phyloP scores from a whole-genome alignment of 2,329 filamentous ascomycete species.

The Ramichloridium luteum region DNA sequence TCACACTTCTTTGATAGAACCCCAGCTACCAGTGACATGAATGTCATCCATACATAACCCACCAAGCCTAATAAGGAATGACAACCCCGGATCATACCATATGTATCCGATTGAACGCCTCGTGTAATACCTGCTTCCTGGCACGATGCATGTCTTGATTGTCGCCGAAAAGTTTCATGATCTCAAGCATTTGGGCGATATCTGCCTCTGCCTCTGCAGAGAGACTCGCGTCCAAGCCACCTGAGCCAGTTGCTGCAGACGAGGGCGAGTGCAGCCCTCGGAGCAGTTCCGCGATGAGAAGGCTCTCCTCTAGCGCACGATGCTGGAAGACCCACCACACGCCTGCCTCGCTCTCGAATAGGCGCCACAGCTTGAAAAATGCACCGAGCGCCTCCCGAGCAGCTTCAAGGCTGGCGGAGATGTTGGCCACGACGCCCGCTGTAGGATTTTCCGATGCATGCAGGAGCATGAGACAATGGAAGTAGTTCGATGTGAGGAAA shows the following conservation, averaged over 20 bases:
- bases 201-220: constrained; percentile 31
- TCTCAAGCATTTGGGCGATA: constrained; percentile 32
- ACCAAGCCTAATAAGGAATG: too few species aligned
- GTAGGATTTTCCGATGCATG: constrained; percentile 57
- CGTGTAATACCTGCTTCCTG: constrained; percentile 34
- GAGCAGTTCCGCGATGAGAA: constrained; percentile 19
- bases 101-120: constrained; percentile 28
- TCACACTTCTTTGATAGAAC: too few species aligned
- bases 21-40: too few species aligned
- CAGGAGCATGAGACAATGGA: constrained; percentile 69
- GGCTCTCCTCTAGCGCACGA: constrained; percentile 60
- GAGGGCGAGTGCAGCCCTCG: constrained; percentile 4
- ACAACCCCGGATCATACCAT: constrained; percentile 16
- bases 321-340: constrained; percentile 84
- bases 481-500: constrained; percentile 71
- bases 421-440: constrained; percentile 41
- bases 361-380: constrained; percentile 60
- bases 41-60: too few species aligned
- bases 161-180: constrained; percentile 32
- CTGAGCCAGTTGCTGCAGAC: too few species aligned
- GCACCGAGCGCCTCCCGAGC: constrained; percentile 62
- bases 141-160: constrained; percentile 37
- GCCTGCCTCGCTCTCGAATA: constrained; percentile 58
- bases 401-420: constrained; percentile 58
- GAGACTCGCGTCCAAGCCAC: constrained; percentile 19